Conservation (phyloP, 2,329 filamentous ascomycete species). For the Aspergillus clavatus region DNA sequence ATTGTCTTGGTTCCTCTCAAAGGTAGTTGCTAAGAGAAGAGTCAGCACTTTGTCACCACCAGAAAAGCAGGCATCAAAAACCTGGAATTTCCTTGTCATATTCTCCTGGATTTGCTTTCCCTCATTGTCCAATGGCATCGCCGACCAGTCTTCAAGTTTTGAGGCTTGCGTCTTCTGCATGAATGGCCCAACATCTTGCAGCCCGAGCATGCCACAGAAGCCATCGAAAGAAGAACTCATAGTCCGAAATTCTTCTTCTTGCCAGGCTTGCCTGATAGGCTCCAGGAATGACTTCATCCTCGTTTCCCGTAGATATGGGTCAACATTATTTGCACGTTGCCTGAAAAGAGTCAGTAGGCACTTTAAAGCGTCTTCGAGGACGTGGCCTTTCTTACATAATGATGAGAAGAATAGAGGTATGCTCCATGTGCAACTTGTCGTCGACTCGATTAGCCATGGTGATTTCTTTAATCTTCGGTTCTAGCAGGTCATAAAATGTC, state of each 20-base stretch:
- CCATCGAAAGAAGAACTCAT: constrained; percentile 68
- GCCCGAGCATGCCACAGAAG: constrained; percentile 74
- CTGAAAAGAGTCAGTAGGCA: constrained; percentile 38
- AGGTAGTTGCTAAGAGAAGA: constrained; percentile 58
- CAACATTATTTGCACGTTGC: constrained; percentile 74
- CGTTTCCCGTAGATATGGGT: constrained; percentile 63
- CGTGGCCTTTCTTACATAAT: constrained; percentile 60
- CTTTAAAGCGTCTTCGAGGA: constrained; percentile 1
- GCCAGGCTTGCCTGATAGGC: constrained; percentile 79
- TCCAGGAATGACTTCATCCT: constrained; percentile 73
- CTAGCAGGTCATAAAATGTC: constrained; percentile 82
- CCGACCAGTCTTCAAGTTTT: constrained; percentile 76
- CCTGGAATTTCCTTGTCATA: constrained; percentile 70
- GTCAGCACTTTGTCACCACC: constrained; percentile 5
- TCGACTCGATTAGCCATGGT: constrained; percentile 70
- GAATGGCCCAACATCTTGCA: constrained; percentile 78
- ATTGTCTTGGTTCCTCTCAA: constrained; percentile 85
- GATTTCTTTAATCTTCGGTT: constrained; percentile 71
- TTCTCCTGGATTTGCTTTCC: constrained; percentile 73
- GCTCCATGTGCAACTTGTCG: constrained; percentile 77
- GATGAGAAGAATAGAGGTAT: constrained; percentile 87
- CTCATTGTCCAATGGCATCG: constrained; percentile 68
- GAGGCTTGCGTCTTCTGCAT: constrained; percentile 68
- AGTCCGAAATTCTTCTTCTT: constrained; percentile 61
- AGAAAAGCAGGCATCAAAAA: constrained; percentile 11